Conservation (phyloP, 2,329 filamentous ascomycete species). For the Hypoxylon rubiginosum region DNA sequence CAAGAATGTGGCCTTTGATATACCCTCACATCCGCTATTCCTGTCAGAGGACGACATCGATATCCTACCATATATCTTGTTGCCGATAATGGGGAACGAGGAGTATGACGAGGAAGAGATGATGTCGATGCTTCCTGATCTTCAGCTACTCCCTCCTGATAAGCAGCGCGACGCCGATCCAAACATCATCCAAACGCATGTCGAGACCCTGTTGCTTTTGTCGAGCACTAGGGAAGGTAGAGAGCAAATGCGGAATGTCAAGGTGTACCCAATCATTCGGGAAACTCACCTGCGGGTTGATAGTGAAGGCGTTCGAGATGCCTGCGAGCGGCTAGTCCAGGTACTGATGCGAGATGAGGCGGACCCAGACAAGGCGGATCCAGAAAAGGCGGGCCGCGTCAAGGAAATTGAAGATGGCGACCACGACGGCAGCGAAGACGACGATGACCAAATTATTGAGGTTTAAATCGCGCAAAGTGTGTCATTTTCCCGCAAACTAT, state of each 20-base stretch:
- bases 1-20: conserved; percentile 92
- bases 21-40: conserved; percentile 78
- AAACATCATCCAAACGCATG: conserved; percentile 84
- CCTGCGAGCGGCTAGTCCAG: conserved; percentile 90
- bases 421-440: conserved; percentile 62
- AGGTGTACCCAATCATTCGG: conserved; percentile 89
- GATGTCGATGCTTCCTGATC: conserved; percentile 86
- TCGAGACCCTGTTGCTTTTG: conserved; percentile 88
- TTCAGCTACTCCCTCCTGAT: conserved; percentile 89
- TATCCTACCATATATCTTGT: conserved; percentile 87
- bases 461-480: conserved; percentile 55
- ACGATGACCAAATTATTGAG: conserved; percentile 68
- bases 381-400: no score
- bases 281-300: conserved; percentile 85
- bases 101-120: conserved; percentile 90
- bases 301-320: conserved; percentile 84
- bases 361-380: conserved; percentile 57
- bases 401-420: conserved; percentile 55
- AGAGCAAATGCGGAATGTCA: conserved; percentile 79
- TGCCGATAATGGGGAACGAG: conserved; percentile 89
- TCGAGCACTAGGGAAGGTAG: conserved; percentile 83
- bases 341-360: conserved; percentile 86
- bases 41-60: conserved; percentile 80
- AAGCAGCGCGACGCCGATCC: conserved; percentile 85
- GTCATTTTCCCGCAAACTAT: conserved; percentile 17